These are phyloP conservation scores for Trichoderma guizhouense DNA, from an alignment of 2,329 filamentous ascomycete species.

Conservation along the genomic window DNA sequence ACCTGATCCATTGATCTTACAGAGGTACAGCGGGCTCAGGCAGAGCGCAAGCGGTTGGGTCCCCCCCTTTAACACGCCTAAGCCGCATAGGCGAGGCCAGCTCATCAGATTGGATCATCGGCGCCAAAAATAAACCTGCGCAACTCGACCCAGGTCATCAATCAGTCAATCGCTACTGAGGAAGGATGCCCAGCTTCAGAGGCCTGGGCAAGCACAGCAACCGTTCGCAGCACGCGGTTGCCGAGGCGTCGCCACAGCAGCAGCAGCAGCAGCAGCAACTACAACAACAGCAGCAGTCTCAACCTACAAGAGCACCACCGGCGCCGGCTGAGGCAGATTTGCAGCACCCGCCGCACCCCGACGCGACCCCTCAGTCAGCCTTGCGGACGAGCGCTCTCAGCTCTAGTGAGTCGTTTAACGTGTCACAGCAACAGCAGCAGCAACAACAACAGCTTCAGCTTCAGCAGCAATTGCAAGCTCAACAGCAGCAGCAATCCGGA, in stretches of 20 bases:
- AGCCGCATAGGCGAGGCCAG: background rate
- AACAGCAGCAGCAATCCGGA: conserved; percentile 28
- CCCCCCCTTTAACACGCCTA: background rate
- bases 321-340: conserved; percentile 27
- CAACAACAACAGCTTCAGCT: conserved; percentile 32
- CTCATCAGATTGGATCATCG: background rate
- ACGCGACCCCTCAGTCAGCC: conserved; percentile 43
- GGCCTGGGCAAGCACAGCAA: conserved; percentile 55
- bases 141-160: background rate
- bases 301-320: conserved; percentile 20
- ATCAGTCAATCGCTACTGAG: background rate
- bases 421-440: conserved; percentile 27
- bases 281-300: conserved; percentile 26
- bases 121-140: conserved; percentile 15
- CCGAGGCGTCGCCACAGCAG: conserved; percentile 40
- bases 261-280: conserved; percentile 33
- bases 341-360: conserved; percentile 20
- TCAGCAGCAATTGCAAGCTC: conserved; percentile 29
- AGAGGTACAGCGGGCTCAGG: background rate
- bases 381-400: conserved; percentile 44
- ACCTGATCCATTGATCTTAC: background rate
- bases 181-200: conserved; percentile 40
- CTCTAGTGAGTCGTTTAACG: conserved; percentile 46
- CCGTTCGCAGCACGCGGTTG: conserved; percentile 54
- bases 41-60: background rate